A percentile compares a stretch with the other conserved stretches of the same genome.
phyloP scores from a whole-genome alignment of 176 grass and related monocot genomes.

The Eragrostis curvula region DNA sequence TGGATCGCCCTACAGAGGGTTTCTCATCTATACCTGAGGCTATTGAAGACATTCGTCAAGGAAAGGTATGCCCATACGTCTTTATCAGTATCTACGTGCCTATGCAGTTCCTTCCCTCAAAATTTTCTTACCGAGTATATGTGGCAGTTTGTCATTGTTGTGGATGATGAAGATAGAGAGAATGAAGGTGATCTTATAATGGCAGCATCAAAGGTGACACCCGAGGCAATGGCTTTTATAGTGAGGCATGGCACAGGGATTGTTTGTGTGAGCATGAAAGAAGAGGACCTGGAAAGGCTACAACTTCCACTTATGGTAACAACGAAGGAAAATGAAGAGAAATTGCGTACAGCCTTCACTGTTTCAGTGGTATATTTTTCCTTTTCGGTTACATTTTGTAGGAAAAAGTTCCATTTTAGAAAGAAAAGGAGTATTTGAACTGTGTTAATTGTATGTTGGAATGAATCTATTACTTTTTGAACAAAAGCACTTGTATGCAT shows the following conservation, averaged over 20 bases:
- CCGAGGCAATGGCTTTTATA: conserved; percentile 89
- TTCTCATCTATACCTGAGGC: conserved; percentile 90
- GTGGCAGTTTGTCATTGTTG: conserved; percentile 88
- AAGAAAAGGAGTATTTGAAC: not conserved
- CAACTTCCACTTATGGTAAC: conserved; percentile 88
- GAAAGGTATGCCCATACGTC: conserved; percentile 57
- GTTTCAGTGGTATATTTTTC: conserved; percentile 72
- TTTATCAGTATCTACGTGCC: conserved; percentile 14
- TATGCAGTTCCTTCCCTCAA: not conserved
- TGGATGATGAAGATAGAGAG: conserved; percentile 92
- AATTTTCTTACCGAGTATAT: conserved; percentile 28
- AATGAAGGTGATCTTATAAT: conserved; percentile 99
- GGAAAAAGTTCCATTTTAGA: not conserved
- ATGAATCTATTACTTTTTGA: conserved; percentile 28
- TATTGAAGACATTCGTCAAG: conserved; percentile 88
- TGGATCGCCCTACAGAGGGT: conserved; percentile 79
- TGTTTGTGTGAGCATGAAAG: conserved; percentile 99
- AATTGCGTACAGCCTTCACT: conserved; percentile 83
- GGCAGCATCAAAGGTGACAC: conserved; percentile 90
- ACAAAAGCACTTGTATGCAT: not conserved
- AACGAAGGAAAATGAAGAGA: conserved; percentile 94
- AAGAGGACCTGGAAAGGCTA: conserved; percentile 87
- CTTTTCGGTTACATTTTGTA: conserved; percentile 6
- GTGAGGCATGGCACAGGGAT: conserved; percentile 94
- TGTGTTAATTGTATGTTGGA: not conserved